Evolutionary conservation across 768 basidiomycete genomes (phyloP), one percentile per base, ranked within the genome.

Genomic region (Auriscalpium microsporum): DNA sequence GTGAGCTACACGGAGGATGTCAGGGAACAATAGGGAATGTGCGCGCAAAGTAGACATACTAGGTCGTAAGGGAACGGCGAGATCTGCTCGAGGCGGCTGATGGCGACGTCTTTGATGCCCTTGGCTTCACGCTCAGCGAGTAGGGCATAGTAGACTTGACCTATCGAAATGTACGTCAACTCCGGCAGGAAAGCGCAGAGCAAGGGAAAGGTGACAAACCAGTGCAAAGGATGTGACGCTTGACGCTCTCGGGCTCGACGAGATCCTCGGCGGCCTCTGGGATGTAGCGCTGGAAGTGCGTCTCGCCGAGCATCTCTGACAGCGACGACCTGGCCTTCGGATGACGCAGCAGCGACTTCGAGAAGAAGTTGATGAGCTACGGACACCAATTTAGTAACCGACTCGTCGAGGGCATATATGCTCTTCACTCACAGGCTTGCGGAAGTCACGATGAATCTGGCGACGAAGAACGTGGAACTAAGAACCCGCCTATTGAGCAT

Each of bases 31-130:
- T 54, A 16, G 0, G 21, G n/a, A 37, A 33, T 9, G 23, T n/a
- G 16, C 28, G 37, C 38, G 8, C 53, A 14, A 54, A 42, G 35
- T 51, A 8, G 6, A 73, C 83, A 38, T 65, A 94, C 88, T 51
- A 94, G 73, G 64, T 98, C 95, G 67, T 98, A 97, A 49, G 96
- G 96, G 81, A 99, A 91, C 1, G 96, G 96, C 28, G 93, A 94
- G 54, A 98, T 66, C 72, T 99, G 96, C 69, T 99, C 96, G 45
- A 99, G 69, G 49, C 96, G 78, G 63, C 91, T 94, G 65, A 99
- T 96, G 23, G 87, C 95, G 60, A 99, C 79, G 67, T 98, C 89
- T 58, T 87, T 91, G 73, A 95, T 85, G 19, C 91, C 92, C 58
- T 83, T 83, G 45, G 88, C 87, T 68, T 95, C 90, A 55, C 96